Evolutionary conservation across 2,329 filamentous ascomycete genomes (phyloP).

Genomic region (Botrytis elliptica): DNA sequence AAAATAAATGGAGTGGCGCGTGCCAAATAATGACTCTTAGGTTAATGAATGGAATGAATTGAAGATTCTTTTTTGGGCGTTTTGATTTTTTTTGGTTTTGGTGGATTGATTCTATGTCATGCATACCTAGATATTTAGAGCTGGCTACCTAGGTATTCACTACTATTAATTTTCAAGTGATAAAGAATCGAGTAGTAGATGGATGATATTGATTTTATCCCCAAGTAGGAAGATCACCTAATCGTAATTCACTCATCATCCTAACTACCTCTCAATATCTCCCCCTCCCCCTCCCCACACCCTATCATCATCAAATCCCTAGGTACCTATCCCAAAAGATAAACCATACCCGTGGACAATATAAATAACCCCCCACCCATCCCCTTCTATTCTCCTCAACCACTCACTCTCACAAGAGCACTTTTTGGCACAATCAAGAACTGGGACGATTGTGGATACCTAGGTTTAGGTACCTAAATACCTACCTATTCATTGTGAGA

Average conservation of each 20-base stretch:
- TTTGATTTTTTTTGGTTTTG: not conserved
- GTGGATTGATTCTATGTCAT: fast-evolving
- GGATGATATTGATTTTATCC: too few species aligned
- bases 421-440: too few species aligned
- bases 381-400: not conserved
- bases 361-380: not conserved
- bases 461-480: too few species aligned
- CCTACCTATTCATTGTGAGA: too few species aligned
- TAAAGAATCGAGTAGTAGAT: too few species aligned
- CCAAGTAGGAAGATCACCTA: not conserved
- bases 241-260: not conserved
- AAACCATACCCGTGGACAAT: too few species aligned
- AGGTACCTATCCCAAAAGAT: not conserved
- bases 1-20: not conserved
- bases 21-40: not conserved
- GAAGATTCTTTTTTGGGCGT: too few species aligned
- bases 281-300: too few species aligned
- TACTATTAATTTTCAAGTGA: not conserved
- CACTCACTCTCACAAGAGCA: too few species aligned
- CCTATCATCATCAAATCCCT: too few species aligned
- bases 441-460: too few species aligned
- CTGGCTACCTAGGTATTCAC: not conserved
- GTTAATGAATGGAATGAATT: not conserved
- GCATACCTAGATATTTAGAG: not conserved
- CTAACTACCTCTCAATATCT: not conserved